These are phyloP conservation scores for Verticillium nubilum DNA, from an alignment of 2,329 filamentous ascomycete species.

Conservation along the genomic window DNA sequence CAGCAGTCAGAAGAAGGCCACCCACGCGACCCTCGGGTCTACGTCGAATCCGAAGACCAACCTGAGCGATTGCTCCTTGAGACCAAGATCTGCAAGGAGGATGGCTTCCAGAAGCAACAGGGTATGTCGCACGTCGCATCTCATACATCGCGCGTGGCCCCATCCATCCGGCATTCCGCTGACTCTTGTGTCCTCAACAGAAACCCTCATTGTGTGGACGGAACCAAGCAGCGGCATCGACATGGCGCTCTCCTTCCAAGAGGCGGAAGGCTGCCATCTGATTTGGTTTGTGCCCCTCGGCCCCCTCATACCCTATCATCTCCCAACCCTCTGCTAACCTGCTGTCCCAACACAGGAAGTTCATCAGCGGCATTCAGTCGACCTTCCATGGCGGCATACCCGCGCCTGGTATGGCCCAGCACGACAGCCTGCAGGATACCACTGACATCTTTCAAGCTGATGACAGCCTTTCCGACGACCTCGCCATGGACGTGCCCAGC, in stretches of 20 bases:
- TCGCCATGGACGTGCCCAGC: constrained; percentile 66
- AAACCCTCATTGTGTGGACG: constrained; percentile 98
- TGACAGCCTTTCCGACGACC: constrained; percentile 83
- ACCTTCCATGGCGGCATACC: constrained; percentile 57
- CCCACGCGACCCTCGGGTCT: constrained; percentile 78
- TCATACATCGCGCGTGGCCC: constrained; percentile 16
- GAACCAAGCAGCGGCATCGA: constrained; percentile 78
- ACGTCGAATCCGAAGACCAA: constrained; percentile 91
- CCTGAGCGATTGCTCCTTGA: constrained; percentile 79
- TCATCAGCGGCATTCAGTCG: constrained; percentile 80
- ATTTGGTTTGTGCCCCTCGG: constrained; percentile 66
- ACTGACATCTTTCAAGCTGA: constrained; percentile 44
- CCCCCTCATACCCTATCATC: neutral
- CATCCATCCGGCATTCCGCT: constrained; percentile 20
- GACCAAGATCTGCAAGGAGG: constrained; percentile 85
- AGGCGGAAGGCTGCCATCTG: constrained; percentile 84
- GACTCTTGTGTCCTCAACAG: constrained; percentile 37
- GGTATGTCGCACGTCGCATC: constrained; percentile 43
- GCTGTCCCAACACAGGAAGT: constrained; percentile 59
- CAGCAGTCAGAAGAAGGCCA: constrained; percentile 48
- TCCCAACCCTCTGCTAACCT: constrained; percentile 15
- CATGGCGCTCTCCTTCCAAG: constrained; percentile 98
- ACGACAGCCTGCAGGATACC: neutral
- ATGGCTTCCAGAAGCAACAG: constrained; percentile 98
- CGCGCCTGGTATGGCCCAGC: constrained; percentile 49